Percentiles rank a stretch among this genome's conserved stretches.
Evolutionary conservation across 2,329 filamentous ascomycete species (phyloP).

Genomic region (Tolypocladium ovalisporum): DNA sequence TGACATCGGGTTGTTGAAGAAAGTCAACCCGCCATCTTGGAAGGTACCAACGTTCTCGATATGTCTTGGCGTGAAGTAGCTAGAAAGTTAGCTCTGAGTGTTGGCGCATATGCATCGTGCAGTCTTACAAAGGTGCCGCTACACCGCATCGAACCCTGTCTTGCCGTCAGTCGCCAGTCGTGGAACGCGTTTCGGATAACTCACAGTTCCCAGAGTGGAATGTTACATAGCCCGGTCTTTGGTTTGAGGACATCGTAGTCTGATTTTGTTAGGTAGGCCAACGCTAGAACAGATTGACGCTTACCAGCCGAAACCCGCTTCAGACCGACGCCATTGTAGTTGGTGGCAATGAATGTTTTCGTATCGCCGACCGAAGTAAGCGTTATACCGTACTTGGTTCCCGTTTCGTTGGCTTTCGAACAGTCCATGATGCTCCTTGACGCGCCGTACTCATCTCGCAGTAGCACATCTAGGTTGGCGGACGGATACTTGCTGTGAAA

Average conservation of each 20-base stretch:
- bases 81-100: not conserved
- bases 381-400: conserved; percentile 6
- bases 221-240: not conserved
- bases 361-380: conserved; percentile 5
- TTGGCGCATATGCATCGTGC: too few relatives aligned
- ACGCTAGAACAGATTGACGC: too few relatives aligned
- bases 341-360: conserved; percentile 6
- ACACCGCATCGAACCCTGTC: conserved; percentile 6
- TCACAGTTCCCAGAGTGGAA: not conserved
- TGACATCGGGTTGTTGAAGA: conserved; percentile 9
- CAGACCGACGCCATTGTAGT: conserved; percentile 7
- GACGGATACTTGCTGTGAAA: not conserved
- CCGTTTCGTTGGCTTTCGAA: conserved; percentile 3
- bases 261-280: not conserved
- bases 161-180: not conserved
- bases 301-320: not conserved
- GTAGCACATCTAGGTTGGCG: not conserved
- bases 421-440: conserved; percentile 1
- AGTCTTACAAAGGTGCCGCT: conserved; percentile 8
- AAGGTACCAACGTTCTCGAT: conserved; percentile 6
- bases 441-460: not conserved
- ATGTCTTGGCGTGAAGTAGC: conserved; percentile 6
- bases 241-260: not conserved
- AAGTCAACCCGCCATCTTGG: conserved; percentile 9
- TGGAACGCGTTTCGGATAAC: not conserved